Conservation (phyloP, 106 monocot genomes). For the Platanthera guangdongensis region DNA sequence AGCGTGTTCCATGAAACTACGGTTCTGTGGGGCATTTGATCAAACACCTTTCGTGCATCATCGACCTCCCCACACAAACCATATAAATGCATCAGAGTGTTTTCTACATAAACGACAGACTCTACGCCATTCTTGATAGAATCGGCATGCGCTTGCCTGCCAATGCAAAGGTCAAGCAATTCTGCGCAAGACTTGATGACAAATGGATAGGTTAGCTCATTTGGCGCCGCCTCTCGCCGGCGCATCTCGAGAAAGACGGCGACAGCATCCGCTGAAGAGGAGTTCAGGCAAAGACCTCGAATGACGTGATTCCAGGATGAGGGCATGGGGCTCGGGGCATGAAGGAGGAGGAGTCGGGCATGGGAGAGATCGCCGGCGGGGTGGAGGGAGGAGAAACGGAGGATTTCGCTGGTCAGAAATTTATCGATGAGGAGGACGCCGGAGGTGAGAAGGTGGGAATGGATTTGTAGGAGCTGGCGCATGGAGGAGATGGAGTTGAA, state of each 20-base stretch:
- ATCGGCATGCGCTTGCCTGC: slow-evolving; percentile 41
- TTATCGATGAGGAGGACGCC: slow-evolving; percentile 39
- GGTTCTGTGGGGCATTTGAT: slow-evolving; percentile 32
- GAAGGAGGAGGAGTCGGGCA: slow-evolving; percentile 33
- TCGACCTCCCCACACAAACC: slow-evolving; percentile 20
- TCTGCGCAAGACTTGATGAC: slow-evolving; percentile 57
- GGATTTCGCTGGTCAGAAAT: slow-evolving; percentile 20
- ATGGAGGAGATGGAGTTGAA: slow-evolving; percentile 29
- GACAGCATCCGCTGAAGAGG: slow-evolving; percentile 3
- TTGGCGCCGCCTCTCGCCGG: slow-evolving; percentile 23
- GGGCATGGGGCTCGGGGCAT: slow-evolving; percentile 17
- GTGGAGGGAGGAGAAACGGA: slow-evolving; percentile 33
- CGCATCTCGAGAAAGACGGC: slow-evolving; percentile 38
- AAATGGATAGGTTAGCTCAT: slow-evolving; percentile 63
- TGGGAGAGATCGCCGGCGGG: slow-evolving; percentile 21
- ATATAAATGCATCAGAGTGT: slow-evolving; percentile 42
- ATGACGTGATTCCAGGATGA: slow-evolving; percentile 66
- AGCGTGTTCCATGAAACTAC: slow-evolving; percentile 67
- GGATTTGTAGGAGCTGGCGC: slow-evolving; percentile 45
- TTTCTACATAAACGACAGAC: slow-evolving; percentile 46
- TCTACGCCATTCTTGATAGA: slow-evolving; percentile 31
- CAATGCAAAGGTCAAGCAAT: slow-evolving; percentile 18
- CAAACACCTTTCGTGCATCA: slow-evolving; percentile 42
- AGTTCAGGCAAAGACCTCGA: slow-evolving; percentile 22
- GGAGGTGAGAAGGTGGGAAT: slow-evolving; percentile 35